A percentile compares a stretch with the other conserved stretches of the same genome.
Conservation (phyloP, 176 grass and related monocot genomes). For the Triticum timopheevii region DNA sequence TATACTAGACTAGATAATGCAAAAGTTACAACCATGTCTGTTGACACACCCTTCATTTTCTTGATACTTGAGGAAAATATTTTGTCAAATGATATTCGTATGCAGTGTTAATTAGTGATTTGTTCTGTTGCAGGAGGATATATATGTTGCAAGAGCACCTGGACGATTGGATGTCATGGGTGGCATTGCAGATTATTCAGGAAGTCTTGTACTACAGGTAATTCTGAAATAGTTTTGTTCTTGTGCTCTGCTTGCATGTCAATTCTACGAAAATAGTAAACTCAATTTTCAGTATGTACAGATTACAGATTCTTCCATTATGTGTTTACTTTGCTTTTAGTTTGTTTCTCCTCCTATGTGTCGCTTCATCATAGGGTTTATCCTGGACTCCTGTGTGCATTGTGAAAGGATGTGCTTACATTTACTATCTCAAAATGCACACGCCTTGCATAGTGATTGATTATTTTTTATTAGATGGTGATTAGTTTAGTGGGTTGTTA, state of each 20-base stretch:
- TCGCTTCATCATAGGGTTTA: not conserved
- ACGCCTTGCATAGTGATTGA: too few species aligned
- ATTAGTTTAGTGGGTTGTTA: not conserved
- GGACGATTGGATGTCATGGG: slow-evolving; percentile 95
- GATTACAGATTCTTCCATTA: not conserved
- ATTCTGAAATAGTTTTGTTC: not conserved
- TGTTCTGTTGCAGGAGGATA: slow-evolving; percentile 60
- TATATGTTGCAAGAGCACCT: slow-evolving; percentile 96
- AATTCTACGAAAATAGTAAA: not conserved
- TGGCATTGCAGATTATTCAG: slow-evolving; percentile 96
- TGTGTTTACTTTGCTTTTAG: not conserved
- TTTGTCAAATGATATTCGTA: not conserved
- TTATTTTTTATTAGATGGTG: too few species aligned
- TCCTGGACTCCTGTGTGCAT: not conserved
- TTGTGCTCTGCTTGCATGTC: not conserved
- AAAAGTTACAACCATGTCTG: slow-evolving; percentile 19
- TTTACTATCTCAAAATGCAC: not conserved
- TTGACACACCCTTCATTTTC: not conserved
- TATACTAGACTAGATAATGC: slow-evolving; percentile 3
- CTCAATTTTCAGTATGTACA: not conserved
- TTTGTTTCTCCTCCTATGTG: not conserved
- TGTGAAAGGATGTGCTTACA: not conserved
- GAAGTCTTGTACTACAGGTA: slow-evolving; percentile 93
- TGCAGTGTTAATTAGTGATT: not conserved
- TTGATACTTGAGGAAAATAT: not conserved